phyloP scores from a whole-genome alignment of 192 early-diverging fungal species.

The Martensiomyces pterosporus region DNA sequence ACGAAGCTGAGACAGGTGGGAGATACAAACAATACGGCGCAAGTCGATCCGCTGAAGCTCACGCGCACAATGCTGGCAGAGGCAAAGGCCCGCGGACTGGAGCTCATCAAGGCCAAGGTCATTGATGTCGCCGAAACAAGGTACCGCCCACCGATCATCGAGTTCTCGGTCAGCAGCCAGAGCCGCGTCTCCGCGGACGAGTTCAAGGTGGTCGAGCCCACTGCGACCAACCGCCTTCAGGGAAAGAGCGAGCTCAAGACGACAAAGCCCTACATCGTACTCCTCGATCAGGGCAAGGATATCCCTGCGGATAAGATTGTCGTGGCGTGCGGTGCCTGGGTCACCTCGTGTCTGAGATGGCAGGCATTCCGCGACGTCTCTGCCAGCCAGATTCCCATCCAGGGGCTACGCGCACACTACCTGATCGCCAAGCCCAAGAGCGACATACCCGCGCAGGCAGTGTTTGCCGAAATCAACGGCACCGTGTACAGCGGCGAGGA shows the following conservation, averaged over 20 bases:
- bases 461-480: conserved; percentile 52
- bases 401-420: conserved; percentile 48
- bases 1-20: conserved; percentile 44
- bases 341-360: conserved; percentile 41
- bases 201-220: conserved; percentile 2
- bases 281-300: conserved; percentile 34
- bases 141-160: conserved; percentile 37
- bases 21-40: conserved; percentile 29
- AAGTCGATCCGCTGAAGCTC: conserved; percentile 46
- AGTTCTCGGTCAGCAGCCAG: conserved; percentile 18
- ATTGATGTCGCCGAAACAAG: conserved; percentile 40
- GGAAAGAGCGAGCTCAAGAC: too few relatives aligned
- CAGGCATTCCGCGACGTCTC: conserved; percentile 49
- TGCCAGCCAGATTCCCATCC: conserved; percentile 49
- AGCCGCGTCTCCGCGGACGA: background rate
- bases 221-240: background rate
- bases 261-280: conserved; percentile 31
- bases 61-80: conserved; percentile 35
- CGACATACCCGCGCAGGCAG: conserved; percentile 36
- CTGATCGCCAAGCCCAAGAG: conserved; percentile 33
- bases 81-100: conserved; percentile 33
- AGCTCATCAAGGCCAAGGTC: conserved; percentile 34
- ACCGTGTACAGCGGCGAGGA: conserved; percentile 49
- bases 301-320: conserved; percentile 45
- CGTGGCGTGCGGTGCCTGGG: conserved; percentile 48